Evolutionary conservation across 768 basidiomycete genomes (phyloP).

Genomic region (Crepidotus variabilis): DNA sequence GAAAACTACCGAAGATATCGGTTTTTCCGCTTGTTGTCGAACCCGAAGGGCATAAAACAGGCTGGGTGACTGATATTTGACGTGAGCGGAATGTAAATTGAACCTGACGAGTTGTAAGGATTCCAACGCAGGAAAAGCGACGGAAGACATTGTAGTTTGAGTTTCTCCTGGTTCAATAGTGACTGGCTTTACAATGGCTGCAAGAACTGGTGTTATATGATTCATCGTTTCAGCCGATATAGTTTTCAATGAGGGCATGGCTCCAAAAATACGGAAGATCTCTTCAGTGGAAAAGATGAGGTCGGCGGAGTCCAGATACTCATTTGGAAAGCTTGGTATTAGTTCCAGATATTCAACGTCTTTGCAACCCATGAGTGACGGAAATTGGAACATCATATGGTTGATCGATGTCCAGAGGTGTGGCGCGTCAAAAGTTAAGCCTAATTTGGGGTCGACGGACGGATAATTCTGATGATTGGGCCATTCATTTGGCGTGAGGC

Average conservation of each 20-base stretch:
- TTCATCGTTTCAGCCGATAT: too few species aligned
- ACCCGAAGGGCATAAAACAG: background rate
- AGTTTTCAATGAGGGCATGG: too few species aligned
- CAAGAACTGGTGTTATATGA: too few species aligned
- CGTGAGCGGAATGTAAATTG: background rate
- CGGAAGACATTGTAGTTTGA: too few species aligned
- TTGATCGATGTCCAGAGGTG: background rate
- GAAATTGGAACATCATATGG: background rate
- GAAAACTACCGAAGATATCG: background rate
- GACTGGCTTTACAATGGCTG: too few species aligned
- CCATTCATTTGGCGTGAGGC: background rate
- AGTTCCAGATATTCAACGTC: background rate
- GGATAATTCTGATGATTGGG: background rate
- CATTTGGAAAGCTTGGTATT: background rate
- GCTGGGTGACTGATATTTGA: background rate
- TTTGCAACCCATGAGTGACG: background rate
- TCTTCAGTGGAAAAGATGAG: background rate
- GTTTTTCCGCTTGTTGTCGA: background rate
- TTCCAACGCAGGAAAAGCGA: background rate
- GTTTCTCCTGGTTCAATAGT: too few species aligned
- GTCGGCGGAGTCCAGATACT: background rate
- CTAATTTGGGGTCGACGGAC: background rate
- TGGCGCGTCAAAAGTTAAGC: background rate
- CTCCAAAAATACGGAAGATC: too few species aligned
- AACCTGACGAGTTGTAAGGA: background rate